Base-by-base conservation (phyloP, 176 grass and related monocot species). In the Ananas comosus region DNA sequence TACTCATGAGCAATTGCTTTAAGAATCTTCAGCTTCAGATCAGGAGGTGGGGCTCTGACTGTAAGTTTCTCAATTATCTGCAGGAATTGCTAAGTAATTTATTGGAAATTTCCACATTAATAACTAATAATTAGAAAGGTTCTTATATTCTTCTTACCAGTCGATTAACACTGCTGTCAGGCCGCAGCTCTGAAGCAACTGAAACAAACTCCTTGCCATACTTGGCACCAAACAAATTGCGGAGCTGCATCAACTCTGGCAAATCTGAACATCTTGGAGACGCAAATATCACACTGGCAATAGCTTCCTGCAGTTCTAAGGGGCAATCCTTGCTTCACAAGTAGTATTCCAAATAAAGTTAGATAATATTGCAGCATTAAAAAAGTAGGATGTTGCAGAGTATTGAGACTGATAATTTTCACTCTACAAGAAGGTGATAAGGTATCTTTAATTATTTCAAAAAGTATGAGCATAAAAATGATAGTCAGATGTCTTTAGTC, bases 1-100 rank as follows among this genome's bases (percentile, higher is more conserved):
- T 92, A 83, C 71, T 92, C 94, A 64, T 88, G 76, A 75, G 89
- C 83, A 64, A 93, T 90, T 65, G 71, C 87, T 81, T 93, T 90
- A 69, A 99, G 74, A 75, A 90, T 74, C 85, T 85, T 86, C 48
- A 99, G 23, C 74, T 99, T 97, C 66, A 84, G 74, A 63, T 99
- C 94, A 29, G 81, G 82, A 78, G 94, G 82, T 27, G 94, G 87
- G 49, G 89, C 82, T 82, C 75, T 99, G 54, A 90, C 94, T 12
- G 94, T 83, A 77, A 99, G 87, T 69, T 99, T 99, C 80, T 99
- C 94, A 22, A 99, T 99, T 85, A 99, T 83, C 94, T 99, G 74
- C 47, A 86, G 12, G 70, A 17, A 71, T 66, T 24, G 79, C 23
- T 17, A 33, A 72, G 13, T 49, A 13, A 48, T 48, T 48, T 57